These are phyloP conservation scores for Metschnikowia baotianmanensis DNA, from an alignment of 805 yeast genomes.

Conservation along the genomic window DNA sequence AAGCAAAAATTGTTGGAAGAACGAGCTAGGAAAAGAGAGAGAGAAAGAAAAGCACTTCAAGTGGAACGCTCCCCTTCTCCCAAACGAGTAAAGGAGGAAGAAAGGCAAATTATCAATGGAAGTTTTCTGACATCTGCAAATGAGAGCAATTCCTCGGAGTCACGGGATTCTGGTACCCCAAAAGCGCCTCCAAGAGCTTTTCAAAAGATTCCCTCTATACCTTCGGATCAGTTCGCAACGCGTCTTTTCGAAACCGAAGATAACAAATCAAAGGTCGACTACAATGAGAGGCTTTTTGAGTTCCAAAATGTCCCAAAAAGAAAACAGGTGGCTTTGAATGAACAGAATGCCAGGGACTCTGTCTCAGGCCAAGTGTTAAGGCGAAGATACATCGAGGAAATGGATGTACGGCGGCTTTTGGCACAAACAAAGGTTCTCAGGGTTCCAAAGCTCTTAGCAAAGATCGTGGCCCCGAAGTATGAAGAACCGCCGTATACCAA, in stretches of 20 bases:
- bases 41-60: constrained; percentile 4
- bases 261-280: constrained; percentile 2
- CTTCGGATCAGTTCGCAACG: constrained; percentile 14
- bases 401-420: constrained; percentile 26
- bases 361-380: constrained; percentile 16
- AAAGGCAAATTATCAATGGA: background rate
- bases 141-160: background rate
- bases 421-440: constrained; percentile 53
- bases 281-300: constrained; percentile 17
- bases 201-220: constrained; percentile 8
- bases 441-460: constrained; percentile 58
- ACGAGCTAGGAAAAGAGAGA: constrained; percentile 15
- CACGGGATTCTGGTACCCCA: too few relatives aligned
- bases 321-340: constrained; percentile 1
- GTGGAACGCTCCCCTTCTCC: constrained; percentile 19
- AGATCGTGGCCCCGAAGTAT: constrained; percentile 65
- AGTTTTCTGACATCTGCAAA: too few relatives aligned
- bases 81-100: constrained; percentile 2
- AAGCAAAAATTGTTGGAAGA: constrained; percentile 21
- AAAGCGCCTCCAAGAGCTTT: background rate
- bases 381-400: constrained; percentile 11
- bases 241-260: constrained; percentile 11
- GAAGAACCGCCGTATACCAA: constrained; percentile 68
- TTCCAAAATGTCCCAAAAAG: constrained; percentile 17
- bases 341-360: constrained; percentile 6